Base-by-base conservation (phyloP, 2,329 filamentous ascomycete genomes). In the Pestalotiopsis sp. region DNA sequence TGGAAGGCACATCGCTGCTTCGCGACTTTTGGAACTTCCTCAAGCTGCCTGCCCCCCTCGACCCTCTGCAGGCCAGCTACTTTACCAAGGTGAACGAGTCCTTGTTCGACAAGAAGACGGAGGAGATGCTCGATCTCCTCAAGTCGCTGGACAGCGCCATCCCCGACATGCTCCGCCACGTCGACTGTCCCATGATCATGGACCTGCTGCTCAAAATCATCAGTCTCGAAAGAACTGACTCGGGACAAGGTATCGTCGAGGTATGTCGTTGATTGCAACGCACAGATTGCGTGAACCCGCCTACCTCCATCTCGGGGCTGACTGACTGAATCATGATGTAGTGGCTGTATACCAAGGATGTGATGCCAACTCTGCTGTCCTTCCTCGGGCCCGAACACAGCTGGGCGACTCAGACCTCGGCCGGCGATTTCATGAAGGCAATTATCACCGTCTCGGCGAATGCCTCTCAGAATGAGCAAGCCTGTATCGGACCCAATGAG, bases 391-490 rank as follows among this genome's bases (percentile, higher is more conserved):
- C 94, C 1, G 90, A 97, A 70, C 91, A 97, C 77, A 92, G 91
- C 71, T 93, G 94, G 79, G 93, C 95, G 1, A 97, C 96, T 2
- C 96, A 99, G 80, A 98, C 96, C 0, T 97, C 96, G 0, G 96
- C 96, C 0, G 96, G 96, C 58, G 96, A 99, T 78, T 99, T 99
- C 74, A 88, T 99, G 75, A 99, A 99, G 80, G 96, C 96, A 57
- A 98, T 99, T 77, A 98, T 99, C 73, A 99, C 96, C 31, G 98
- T 99, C 69, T 98, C 96, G 1, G 96, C 96, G 70, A 99, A 99
- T 77, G 96, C 96, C 3, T 98, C 95, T 1, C 96, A 97, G 75
- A 97, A 98, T 76, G 96, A 99, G 77, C 95, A 98, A 78, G 96
- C 95, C n/a, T 98, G 97, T 76, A 98, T 99, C 78, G 96, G 96